Evolutionary conservation across 768 basidiomycete genomes (phyloP).

Genomic region (Mycena amicta): DNA sequence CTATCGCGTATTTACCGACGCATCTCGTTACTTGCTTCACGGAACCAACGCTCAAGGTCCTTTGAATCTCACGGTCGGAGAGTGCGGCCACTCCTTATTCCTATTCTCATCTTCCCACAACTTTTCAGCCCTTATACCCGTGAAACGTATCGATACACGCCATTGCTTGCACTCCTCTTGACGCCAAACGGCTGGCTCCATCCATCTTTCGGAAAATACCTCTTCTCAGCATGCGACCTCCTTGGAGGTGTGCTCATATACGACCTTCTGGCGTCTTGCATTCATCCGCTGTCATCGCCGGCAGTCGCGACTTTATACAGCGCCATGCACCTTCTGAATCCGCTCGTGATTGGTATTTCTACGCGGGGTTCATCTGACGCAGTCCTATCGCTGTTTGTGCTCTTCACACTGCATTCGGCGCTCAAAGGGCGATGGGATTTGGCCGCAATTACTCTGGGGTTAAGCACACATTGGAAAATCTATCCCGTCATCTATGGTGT

Average conservation of each 20-base stretch:
- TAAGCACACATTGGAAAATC: slow-evolving; percentile 95
- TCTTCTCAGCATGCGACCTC: slow-evolving; percentile 86
- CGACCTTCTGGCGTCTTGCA: slow-evolving; percentile 52
- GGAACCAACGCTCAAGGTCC: slow-evolving; percentile 66
- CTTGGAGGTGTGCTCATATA: slow-evolving; percentile 76
- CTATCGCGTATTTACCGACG: slow-evolving; percentile 94
- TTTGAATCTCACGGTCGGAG: slow-evolving; percentile 53
- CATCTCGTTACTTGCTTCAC: slow-evolving; percentile 66
- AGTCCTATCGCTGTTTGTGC: slow-evolving; percentile 77
- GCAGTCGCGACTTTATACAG: slow-evolving; percentile 56
- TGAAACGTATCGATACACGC: slow-evolving; percentile 96
- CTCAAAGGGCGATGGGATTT: slow-evolving; percentile 59
- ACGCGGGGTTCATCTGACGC: slow-evolving; percentile 97
- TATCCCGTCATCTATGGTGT: slow-evolving; percentile 92
- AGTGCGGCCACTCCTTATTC: slow-evolving; percentile 52
- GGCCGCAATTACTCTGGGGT: slow-evolving; percentile 74
- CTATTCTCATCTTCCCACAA: slow-evolving; percentile 6
- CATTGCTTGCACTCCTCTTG: slow-evolving; percentile 81
- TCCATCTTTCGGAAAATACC: slow-evolving; percentile 86
- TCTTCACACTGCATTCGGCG: slow-evolving; percentile 65
- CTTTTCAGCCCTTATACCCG: slow-evolving; percentile 79
- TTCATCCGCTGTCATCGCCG: slow-evolving; percentile 39
- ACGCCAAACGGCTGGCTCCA: slow-evolving; percentile 81
- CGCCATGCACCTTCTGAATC: slow-evolving; percentile 84
- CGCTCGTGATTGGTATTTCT: slow-evolving; percentile 93